Base-by-base conservation (phyloP, 1,284 basidiomycete species). In the Boletus smithii region DNA sequence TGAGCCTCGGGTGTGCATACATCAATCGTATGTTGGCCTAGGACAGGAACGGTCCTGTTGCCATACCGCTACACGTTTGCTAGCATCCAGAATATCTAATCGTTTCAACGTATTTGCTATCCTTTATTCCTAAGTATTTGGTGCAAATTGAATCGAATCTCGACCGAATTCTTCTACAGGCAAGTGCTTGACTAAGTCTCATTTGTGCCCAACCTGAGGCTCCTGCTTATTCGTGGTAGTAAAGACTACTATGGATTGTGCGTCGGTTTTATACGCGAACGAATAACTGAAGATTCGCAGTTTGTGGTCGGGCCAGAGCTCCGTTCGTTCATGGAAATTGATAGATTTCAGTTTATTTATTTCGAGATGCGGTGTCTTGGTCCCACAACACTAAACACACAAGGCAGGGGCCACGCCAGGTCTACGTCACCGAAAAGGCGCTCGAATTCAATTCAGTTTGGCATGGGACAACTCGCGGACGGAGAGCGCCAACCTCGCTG, bases 1-100 rank as follows among this genome's bases (percentile, higher is more conserved):
- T 54, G 22, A 54, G 44, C 35, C 50, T 59, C 1, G 54, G 45
- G 20, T 57, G 57, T 33, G 32, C 45, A 8, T 41, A 50, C 22
- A 44, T 59, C 18, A 46, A 17, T 24, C 22, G 14, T 14, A 5
- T 23, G 22, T n/a, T 24, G n/a, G 14, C 20, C n/a, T 32, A 32
- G 31, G n/a, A 17, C 16, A n/a, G 8, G 31, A 8, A 16, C n/a
- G 14, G 14, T n/a, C 30, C 10, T 8, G 22, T 39, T 34, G 17
- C 31, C 27, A 5, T 49, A n/a, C n/a, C 5, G 14, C 35, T 31
- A 20, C 31, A 17, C 8, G n/a, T n/a, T n/a, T 23, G 5, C 23
- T 5, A 23, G 9, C 16, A 14, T 20, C 13, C 20, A 17, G 23
- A 29, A 24, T 17, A 13, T 32, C 7, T 23, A 32, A 8, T 37